These are phyloP conservation scores for Metschnikowia anglica DNA, from an alignment of 805 yeast species.

Conservation along the genomic window DNA sequence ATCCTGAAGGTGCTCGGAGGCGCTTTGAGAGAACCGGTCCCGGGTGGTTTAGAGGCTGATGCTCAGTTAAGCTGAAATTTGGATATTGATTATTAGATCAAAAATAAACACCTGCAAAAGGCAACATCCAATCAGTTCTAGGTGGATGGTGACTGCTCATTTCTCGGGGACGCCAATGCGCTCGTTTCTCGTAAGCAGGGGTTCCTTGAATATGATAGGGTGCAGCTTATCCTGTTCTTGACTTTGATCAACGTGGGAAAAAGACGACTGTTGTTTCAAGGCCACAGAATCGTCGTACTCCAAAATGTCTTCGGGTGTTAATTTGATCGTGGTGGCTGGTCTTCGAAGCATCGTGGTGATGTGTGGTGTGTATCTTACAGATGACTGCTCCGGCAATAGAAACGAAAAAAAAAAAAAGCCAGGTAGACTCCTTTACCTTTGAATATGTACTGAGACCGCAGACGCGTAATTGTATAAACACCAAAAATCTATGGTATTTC, in stretches of 20 bases:
- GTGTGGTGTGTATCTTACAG: neutral
- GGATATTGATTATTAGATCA: no score
- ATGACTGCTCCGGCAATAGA: no score
- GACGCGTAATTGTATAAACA: no score
- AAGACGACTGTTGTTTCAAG: conserved; percentile 12
- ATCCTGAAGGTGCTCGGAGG: no score
- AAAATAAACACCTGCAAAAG: no score
- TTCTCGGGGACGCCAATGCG: conserved; percentile 18
- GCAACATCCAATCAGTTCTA: no score
- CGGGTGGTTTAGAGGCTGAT: no score
- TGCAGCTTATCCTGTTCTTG: conserved; percentile 19
- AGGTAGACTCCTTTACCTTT: no score
- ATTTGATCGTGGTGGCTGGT: conserved; percentile 64
- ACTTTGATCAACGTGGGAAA: conserved; percentile 12
- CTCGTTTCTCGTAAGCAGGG: conserved; percentile 18
- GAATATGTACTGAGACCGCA: no score
- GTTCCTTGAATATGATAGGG: conserved; percentile 18
- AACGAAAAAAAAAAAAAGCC: no score
- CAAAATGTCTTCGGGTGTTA: conserved; percentile 66
- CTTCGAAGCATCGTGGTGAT: conserved; percentile 59
- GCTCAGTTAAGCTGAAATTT: no score
- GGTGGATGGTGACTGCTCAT: neutral
- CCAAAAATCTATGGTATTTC: neutral
- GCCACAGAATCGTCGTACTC: conserved; percentile 43
- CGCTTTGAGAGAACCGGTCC: no score